Conservation (phyloP, 2,329 filamentous ascomycete species). For the Penicillium sp. region DNA sequence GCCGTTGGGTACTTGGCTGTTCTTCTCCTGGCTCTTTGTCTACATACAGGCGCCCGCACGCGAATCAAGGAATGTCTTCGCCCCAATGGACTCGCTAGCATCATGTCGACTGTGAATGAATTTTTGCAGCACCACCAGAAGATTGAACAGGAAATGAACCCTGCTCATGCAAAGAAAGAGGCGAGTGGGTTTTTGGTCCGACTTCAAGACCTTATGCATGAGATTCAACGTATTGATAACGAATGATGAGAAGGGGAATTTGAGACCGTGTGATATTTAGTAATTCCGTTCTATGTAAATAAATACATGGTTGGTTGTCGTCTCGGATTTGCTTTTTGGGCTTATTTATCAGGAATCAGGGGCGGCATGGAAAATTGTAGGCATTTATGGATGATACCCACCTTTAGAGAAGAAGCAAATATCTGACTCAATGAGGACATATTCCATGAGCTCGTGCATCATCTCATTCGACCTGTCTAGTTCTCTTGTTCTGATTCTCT, state of each 20-base stretch:
- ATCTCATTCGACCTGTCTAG: background rate
- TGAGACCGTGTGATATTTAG: background rate
- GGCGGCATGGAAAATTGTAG: background rate
- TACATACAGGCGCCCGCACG: constrained; percentile 54
- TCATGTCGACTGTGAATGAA: constrained; percentile 63
- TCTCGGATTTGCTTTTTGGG: background rate
- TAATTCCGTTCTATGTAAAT: background rate
- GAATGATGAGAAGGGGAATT: background rate
- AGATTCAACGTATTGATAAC: constrained; percentile 39
- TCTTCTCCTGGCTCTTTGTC: constrained; percentile 77
- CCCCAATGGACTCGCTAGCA: constrained; percentile 51
- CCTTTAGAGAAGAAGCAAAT: background rate
- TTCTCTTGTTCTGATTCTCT: too few relatives aligned
- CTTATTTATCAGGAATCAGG: background rate
- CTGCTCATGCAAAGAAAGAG: constrained; percentile 52
- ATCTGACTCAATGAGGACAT: background rate
- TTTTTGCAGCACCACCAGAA: constrained; percentile 64
- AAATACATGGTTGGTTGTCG: background rate
- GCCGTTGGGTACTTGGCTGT: constrained; percentile 85
- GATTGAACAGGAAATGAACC: constrained; percentile 55
- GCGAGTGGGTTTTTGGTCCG: constrained; percentile 58
- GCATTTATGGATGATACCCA: background rate
- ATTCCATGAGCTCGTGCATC: background rate
- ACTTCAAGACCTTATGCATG: constrained; percentile 57
- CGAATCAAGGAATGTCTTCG: constrained; percentile 51